Percentiles rank a stretch among this genome's conserved stretches.
Conservation (phyloP, 2,329 filamentous ascomycete genomes). For the Aspergillus ruber region DNA sequence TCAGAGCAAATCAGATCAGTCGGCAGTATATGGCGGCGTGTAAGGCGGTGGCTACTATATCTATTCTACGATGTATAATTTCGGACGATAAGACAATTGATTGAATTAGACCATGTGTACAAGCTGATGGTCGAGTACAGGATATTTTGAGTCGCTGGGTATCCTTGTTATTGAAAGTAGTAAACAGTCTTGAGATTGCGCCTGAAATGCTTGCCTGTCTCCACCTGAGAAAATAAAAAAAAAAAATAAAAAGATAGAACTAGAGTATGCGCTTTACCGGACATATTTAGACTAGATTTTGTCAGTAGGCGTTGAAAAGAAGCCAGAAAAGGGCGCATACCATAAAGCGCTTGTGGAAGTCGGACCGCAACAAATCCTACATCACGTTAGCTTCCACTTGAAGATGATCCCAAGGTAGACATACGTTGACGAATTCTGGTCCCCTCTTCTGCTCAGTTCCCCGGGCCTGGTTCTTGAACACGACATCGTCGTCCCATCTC, state of each 20-base stretch:
- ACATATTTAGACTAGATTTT: constrained; percentile 42
- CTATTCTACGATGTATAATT: no score
- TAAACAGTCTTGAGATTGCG: no score
- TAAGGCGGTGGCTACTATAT: neutral
- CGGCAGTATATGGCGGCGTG: neutral
- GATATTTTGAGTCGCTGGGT: no score
- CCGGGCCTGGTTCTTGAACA: constrained; percentile 97
- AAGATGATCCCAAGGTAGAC: constrained; percentile 24
- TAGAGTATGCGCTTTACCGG: constrained; percentile 24
- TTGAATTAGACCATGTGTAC: no score
- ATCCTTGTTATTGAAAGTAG: no score
- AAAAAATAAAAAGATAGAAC: no score
- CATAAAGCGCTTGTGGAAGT: constrained; percentile 99
- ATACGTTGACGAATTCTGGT: constrained; percentile 94
- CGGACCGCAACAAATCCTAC: constrained; percentile 79
- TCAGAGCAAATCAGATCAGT: neutral
- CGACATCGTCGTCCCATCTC: constrained; percentile 95
- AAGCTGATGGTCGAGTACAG: no score
- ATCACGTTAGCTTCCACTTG: constrained; percentile 6
- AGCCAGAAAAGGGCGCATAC: constrained; percentile 26
- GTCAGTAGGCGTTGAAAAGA: constrained; percentile 3
- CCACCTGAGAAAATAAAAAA: no score
- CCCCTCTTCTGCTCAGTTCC: constrained; percentile 88
- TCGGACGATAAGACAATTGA: no score
- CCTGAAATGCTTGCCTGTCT: neutral